Percentiles rank a stretch among this genome's conserved stretches.
These are phyloP conservation scores for Trichoderma sp. DNA, from an alignment of 2,329 filamentous ascomycete species.

Conservation along the genomic window DNA sequence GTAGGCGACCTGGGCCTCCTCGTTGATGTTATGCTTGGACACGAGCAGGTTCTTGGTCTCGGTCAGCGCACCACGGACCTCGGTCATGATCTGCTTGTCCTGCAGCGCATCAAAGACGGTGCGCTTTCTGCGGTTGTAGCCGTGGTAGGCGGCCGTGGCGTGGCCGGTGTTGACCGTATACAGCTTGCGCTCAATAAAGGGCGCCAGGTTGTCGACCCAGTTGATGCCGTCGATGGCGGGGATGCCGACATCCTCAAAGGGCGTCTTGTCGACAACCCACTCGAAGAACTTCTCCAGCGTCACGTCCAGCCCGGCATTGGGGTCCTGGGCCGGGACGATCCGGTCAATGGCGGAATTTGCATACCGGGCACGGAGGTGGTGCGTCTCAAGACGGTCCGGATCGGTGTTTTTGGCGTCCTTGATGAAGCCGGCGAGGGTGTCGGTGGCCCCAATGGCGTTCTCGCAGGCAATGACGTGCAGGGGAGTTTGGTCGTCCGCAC, in stretches of 20 bases:
- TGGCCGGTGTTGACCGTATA: slow-evolving; percentile 99
- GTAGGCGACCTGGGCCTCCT: slow-evolving; percentile 76
- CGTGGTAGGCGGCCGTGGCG: slow-evolving; percentile 93
- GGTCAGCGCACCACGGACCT: slow-evolving; percentile 74
- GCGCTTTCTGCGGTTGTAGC: slow-evolving; percentile 78
- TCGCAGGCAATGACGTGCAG: slow-evolving; percentile 95
- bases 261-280: slow-evolving; percentile 90
- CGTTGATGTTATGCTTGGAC: slow-evolving; percentile 76
- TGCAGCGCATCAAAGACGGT: slow-evolving; percentile 87
- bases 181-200: slow-evolving; percentile 98
- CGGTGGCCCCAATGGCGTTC: slow-evolving; percentile 93
- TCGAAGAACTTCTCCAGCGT: slow-evolving; percentile 98
- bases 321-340: slow-evolving; percentile 88
- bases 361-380: slow-evolving; percentile 76
- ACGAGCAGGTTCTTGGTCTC: slow-evolving; percentile 88
- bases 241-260: slow-evolving; percentile 64
- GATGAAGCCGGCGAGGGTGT: slow-evolving; percentile 79
- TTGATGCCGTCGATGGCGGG: slow-evolving; percentile 84
- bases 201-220: slow-evolving; percentile 86
- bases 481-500: slow-evolving; percentile 61
- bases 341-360: slow-evolving; percentile 98
- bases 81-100: slow-evolving; percentile 73
- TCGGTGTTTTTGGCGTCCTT: slow-evolving; percentile 70
- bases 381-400: slow-evolving; percentile 61
- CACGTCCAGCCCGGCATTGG: slow-evolving; percentile 78